Evolutionary conservation across 108 stramenopile species (phyloP).

Genomic region (Nitzschia sp.): DNA sequence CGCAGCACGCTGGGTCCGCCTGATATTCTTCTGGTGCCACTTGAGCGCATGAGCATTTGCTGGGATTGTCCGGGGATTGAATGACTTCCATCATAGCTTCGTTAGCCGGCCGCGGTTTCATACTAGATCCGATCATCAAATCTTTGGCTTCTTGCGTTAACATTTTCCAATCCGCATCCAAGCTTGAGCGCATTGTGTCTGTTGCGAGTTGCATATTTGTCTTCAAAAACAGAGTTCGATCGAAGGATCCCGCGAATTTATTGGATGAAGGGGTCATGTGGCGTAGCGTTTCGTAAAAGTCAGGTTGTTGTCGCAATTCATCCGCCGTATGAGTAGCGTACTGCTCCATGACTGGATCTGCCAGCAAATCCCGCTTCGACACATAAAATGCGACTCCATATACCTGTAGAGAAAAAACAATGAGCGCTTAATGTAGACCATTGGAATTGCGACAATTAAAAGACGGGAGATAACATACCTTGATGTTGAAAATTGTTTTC

Average conservation of each 20-base stretch:
- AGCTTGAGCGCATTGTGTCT: conserved; percentile 80
- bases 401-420: conserved; percentile 46
- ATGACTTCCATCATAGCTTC: conserved; percentile 64
- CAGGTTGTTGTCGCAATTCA: conserved; percentile 62
- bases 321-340: conserved; percentile 67
- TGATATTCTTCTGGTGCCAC: conserved; percentile 70
- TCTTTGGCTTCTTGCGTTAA: conserved; percentile 79
- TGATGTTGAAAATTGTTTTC: conserved; percentile 76
- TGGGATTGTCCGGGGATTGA: conserved; percentile 65
- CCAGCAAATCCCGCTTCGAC: conserved; percentile 75
- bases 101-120: conserved; percentile 71
- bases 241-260: conserved; percentile 60
- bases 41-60: conserved; percentile 82
- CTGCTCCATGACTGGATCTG: conserved; percentile 60
- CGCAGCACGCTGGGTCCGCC: conserved; percentile 80
- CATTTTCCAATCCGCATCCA: conserved; percentile 85
- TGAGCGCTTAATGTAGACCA: not conserved
- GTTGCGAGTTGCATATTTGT: conserved; percentile 86
- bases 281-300: conserved; percentile 72
- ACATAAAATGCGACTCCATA: conserved; percentile 87
- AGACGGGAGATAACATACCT: conserved; percentile 40
- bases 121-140: conserved; percentile 70
- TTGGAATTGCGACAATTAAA: not conserved
- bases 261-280: conserved; percentile 44
- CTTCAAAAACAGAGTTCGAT: conserved; percentile 77